These are phyloP conservation scores for Jackrogersella multiformis DNA, from an alignment of 495 filamentous ascomycete species.

Conservation along the genomic window DNA sequence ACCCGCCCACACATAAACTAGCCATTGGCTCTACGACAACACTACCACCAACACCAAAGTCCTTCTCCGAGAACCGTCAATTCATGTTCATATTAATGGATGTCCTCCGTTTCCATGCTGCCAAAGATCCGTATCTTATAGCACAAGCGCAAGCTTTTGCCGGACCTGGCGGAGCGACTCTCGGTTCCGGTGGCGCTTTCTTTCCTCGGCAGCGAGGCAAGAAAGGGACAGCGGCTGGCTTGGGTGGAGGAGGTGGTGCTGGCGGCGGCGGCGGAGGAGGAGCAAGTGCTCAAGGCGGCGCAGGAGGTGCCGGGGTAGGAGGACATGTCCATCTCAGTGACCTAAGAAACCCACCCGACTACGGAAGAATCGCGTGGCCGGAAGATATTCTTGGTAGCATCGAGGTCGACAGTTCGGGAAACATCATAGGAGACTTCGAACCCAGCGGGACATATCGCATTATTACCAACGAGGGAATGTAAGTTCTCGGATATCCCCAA, in stretches of 20 bases:
- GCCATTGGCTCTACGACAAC: slow-evolving; percentile 78
- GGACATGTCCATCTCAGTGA: slow-evolving; percentile 94
- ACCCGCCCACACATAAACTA: slow-evolving; percentile 72
- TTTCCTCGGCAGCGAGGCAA: slow-evolving; percentile 53
- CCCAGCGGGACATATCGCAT: slow-evolving; percentile 73
- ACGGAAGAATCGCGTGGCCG: slow-evolving; percentile 85
- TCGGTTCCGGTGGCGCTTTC: slow-evolving; percentile 72
- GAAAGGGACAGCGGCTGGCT: slow-evolving; percentile 38
- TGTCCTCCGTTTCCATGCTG: slow-evolving; percentile 74
- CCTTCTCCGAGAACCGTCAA: slow-evolving; percentile 77
- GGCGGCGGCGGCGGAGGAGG: slow-evolving; percentile 72
- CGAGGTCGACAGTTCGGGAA: slow-evolving; percentile 79
- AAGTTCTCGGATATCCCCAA: slow-evolving; percentile 48
- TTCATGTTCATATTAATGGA: slow-evolving; percentile 81
- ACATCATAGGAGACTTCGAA: slow-evolving; percentile 75
- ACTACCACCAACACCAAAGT: slow-evolving; percentile 78
- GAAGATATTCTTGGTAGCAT: slow-evolving; percentile 96
- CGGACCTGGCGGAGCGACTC: slow-evolving; percentile 75
- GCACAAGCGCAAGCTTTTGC: slow-evolving; percentile 82
- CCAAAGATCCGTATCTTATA: slow-evolving; percentile 74
- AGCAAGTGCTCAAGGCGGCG: slow-evolving; percentile 83
- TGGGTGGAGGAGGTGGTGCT: slow-evolving; percentile 57
- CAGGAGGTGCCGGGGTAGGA: slow-evolving; percentile 81
- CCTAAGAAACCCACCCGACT: slow-evolving; percentile 82
- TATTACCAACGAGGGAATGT: slow-evolving; percentile 75